These are phyloP conservation scores for Diaporthe aspalathi DNA, from an alignment of 2,329 filamentous ascomycete genomes.

Conservation along the genomic window DNA sequence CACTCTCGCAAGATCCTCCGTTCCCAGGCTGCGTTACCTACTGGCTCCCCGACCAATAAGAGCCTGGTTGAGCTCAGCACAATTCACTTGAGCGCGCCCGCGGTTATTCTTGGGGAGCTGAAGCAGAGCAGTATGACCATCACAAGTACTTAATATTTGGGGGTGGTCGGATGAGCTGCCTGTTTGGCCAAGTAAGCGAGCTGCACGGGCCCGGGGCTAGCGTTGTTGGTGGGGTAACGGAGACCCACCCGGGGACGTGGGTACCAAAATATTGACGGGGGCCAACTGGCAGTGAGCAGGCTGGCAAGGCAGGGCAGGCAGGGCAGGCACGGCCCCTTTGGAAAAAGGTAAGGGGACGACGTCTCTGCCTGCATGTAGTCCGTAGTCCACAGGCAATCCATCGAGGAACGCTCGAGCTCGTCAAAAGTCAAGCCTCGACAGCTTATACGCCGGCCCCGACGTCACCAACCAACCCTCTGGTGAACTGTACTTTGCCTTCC, in stretches of 20 bases:
- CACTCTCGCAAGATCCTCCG: too few relatives aligned
- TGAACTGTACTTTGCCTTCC: background rate
- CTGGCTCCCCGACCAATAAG: too few relatives aligned
- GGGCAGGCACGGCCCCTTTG: slow-evolving; percentile 28
- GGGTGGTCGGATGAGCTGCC: background rate
- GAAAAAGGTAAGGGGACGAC: slow-evolving; percentile 13
- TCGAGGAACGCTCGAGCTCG: slow-evolving; percentile 7
- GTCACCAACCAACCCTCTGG: slow-evolving; percentile 15
- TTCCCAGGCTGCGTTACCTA: too few relatives aligned
- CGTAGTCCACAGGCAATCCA: too few relatives aligned
- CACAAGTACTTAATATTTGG: too few relatives aligned
- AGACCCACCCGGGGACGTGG: slow-evolving; percentile 17
- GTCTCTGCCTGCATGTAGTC: slow-evolving; percentile 8
- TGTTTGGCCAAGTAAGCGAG: slow-evolving; percentile 27
- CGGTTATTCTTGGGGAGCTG: too few relatives aligned
- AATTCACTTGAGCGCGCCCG: too few relatives aligned
- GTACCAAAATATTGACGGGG: slow-evolving; percentile 29
- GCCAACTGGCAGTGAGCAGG: slow-evolving; percentile 23
- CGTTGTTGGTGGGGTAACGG: slow-evolving; percentile 28
- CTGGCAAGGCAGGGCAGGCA: too few relatives aligned
- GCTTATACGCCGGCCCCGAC: slow-evolving; percentile 27
- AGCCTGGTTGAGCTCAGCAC: too few relatives aligned
- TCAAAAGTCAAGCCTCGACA: slow-evolving; percentile 20
- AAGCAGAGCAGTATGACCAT: too few relatives aligned
- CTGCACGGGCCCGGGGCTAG: slow-evolving; percentile 8